phyloP scores from a whole-genome alignment of 768 basidiomycete genomes.

The Pleurotus citrinopileatus region DNA sequence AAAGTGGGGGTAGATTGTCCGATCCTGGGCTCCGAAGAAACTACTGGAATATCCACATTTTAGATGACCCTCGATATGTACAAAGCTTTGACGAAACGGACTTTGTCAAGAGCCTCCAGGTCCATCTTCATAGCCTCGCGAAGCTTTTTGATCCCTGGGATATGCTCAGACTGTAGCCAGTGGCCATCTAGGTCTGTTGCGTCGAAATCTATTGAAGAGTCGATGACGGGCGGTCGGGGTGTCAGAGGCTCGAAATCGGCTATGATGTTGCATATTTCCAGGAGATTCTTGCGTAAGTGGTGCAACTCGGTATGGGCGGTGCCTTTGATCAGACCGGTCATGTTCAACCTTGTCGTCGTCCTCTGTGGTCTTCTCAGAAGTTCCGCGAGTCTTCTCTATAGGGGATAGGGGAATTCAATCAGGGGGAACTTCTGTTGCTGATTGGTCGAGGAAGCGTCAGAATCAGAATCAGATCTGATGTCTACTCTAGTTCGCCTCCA shows the following conservation, averaged over 20 bases:
- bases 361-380: too few species aligned
- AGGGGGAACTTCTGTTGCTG: too few species aligned
- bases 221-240: conserved; percentile 39
- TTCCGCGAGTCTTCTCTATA: too few species aligned
- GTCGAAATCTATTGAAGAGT: conserved; percentile 38
- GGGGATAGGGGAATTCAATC: too few species aligned
- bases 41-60: conserved; percentile 44
- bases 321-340: neutral
- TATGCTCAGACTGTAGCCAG: conserved; percentile 39
- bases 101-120: conserved; percentile 43
- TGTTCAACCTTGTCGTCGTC: conserved; percentile 12
- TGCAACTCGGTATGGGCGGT: conserved; percentile 31
- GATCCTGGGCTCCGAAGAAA: conserved; percentile 50
- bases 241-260: conserved; percentile 36
- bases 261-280: conserved; percentile 32
- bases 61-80: conserved; percentile 9
- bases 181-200: conserved; percentile 35
- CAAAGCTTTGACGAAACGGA: conserved; percentile 17
- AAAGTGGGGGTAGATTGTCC: conserved; percentile 45
- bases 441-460: too few species aligned
- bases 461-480: too few species aligned
- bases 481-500: too few species aligned
- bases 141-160: conserved; percentile 45
- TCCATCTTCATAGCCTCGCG: conserved; percentile 44
- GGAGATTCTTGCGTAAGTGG: conserved; percentile 23